Base-by-base conservation (phyloP, 2,329 filamentous ascomycete genomes). In the Talaromyces sp. region DNA sequence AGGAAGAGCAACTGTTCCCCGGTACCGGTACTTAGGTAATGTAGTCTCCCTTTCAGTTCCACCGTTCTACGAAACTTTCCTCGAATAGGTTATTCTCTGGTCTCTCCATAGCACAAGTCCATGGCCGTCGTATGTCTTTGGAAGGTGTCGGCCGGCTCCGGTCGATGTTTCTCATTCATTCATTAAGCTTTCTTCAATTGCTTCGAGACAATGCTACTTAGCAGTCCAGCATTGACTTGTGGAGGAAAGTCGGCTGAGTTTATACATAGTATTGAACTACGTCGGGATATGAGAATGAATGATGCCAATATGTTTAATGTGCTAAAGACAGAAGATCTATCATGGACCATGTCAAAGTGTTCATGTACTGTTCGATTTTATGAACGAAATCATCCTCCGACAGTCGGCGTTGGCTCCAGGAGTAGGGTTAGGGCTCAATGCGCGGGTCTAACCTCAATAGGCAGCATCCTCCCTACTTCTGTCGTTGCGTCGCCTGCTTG, bases 61-160 rank as follows among this genome's bases (percentile, higher is more conserved):
- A 42, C 39, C 39, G 8, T 18, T 42, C 39, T 8, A n/a, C 39
- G 28, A 42, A 42, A 42, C n/a, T 42, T 21, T 42, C n/a, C 3
- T 3, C 6, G 3, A 28, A 28, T 9, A n/a, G n/a, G 18, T 42
- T 18, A 16, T 39, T 39, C 37, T 39, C 8, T 9, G 16, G 14
- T n/a, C 14, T 40, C 16, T 14, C 37, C 14, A 39, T 39, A 12
- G 33, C 33, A n/a, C 33, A 8, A 35, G 33, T 37, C 37, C 16
- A 2, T 39, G 39, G 18, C 18, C n/a, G 39, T 21, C 39, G 16
- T 42, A 7, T 54, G 6, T 12, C 18, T 18, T 35, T 28, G 18
- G 16, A 18, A 23, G 2, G 3, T 18, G 35, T 63, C 61, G 61
- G 61, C 56, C 61, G 61, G 61, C 61, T 63, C 61, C 61, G 61